Evolutionary conservation across 2,329 filamentous ascomycete genomes (phyloP), one percentile per base, ranked within the genome.

Genomic region (Calonectria naviculata): DNA sequence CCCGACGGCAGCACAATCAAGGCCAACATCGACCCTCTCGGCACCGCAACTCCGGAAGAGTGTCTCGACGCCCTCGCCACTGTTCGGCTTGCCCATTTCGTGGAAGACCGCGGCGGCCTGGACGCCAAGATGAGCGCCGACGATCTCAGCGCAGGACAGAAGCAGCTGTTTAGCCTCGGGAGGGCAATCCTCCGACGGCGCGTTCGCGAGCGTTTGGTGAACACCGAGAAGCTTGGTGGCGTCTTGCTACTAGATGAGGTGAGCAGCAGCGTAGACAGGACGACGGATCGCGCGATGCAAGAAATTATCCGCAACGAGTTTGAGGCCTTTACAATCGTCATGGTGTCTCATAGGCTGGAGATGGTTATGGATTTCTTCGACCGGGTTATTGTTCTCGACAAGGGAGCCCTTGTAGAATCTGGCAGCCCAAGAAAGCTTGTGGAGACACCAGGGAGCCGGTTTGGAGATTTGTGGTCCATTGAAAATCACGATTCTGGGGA

Each of bases 121-220:
- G 72, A 76, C 3, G 77, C 78, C 0, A 74, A 69, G 2, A 85
- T 92, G 72, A 83, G 84, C n/a, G 81, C 85, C 2, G 84, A 88
- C 8, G 82, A 84, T 62, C 82, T 91, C 7, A 88, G 86, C 6
- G 86, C 88, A 38, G 92, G 92, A 0, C 91, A 93, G 78, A 87
- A 87, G 52, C 91, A 93, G 75, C 84, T 93, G 0, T 91, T 93
- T 74, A 90, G 87, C 72, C 85, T 93, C 1, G 91, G 89, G 0
- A 81, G 91, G 0, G 91, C 90, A 0, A 84, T 93, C 21, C 79
- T 93, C 9, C 81, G 87, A 5, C 68, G 76, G 2, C 63, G 76
- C 1, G 73, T 78, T 0, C 73, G 76, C 3, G 74, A 78, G 12
- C 72, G 69, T n/a, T 67, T 72, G 0, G 41, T 34, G 5, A 29